phyloP scores from a whole-genome alignment of 352 stramenopile species.

The Bremia lactucae region DNA sequence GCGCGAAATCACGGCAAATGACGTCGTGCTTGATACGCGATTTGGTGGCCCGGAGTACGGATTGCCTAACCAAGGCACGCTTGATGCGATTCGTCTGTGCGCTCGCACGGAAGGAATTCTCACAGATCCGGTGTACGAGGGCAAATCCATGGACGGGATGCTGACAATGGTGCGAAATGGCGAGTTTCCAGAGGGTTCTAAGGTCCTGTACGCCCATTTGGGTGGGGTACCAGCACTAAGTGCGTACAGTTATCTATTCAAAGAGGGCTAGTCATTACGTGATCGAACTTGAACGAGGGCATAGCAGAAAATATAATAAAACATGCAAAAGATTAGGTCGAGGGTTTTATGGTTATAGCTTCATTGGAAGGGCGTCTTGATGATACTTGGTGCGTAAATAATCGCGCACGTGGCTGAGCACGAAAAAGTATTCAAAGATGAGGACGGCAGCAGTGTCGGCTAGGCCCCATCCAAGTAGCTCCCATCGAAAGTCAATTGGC shows the following conservation, averaged over 20 bases:
- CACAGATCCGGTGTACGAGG: conserved; percentile 29
- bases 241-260: conserved; percentile 31
- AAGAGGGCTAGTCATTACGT: conserved; percentile 14
- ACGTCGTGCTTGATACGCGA: conserved; percentile 24
- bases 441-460: conserved; percentile 42
- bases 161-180: conserved; percentile 27
- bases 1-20: conserved; percentile 18
- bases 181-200: conserved; percentile 24
- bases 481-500: conserved; percentile 44
- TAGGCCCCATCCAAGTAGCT: conserved; percentile 47
- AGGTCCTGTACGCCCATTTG: conserved; percentile 24
- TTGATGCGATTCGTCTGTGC: conserved; percentile 25
- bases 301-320: neutral
- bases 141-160: conserved; percentile 31
- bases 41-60: conserved; percentile 26
- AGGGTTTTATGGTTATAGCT: conserved; percentile 26
- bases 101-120: conserved; percentile 25
- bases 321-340: too few relatives aligned
- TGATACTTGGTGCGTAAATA: conserved; percentile 57
- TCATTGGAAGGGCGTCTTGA: conserved; percentile 47
- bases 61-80: conserved; percentile 22
- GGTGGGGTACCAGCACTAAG: conserved; percentile 21
- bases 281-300: too few relatives aligned
- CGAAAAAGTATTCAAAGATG: conserved; percentile 53
- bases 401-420: conserved; percentile 55